These are phyloP conservation scores for Penicillium mononematosum DNA, from an alignment of 495 filamentous ascomycete species.

Conservation along the genomic window DNA sequence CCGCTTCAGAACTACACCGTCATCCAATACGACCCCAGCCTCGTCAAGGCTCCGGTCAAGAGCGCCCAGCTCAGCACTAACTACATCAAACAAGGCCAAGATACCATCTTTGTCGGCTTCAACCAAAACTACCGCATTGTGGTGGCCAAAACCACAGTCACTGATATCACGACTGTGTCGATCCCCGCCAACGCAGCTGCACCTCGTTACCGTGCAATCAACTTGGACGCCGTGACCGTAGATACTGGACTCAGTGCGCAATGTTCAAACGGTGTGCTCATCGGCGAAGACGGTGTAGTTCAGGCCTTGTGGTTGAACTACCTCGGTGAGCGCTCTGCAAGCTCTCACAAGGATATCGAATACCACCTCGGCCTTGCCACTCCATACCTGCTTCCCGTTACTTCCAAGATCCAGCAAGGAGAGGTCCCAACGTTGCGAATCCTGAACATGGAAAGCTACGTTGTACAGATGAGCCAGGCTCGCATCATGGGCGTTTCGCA, in stretches of 20 bases:
- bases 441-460: slow-evolving; percentile 88
- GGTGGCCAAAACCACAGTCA: slow-evolving; percentile 90
- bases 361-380: slow-evolving; percentile 95
- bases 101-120: slow-evolving; percentile 94
- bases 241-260: slow-evolving; percentile 87
- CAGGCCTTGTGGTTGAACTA: slow-evolving; percentile 97
- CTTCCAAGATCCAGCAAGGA: slow-evolving; percentile 79
- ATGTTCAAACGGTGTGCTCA: slow-evolving; percentile 91
- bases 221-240: slow-evolving; percentile 95
- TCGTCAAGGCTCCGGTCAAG: slow-evolving; percentile 90
- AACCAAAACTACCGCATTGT: slow-evolving; percentile 94
- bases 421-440: slow-evolving; percentile 78
- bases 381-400: slow-evolving; percentile 79
- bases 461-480: slow-evolving; percentile 96
- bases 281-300: slow-evolving; percentile 85
- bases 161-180: slow-evolving; percentile 95
- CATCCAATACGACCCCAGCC: slow-evolving; percentile 87
- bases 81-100: slow-evolving; percentile 81
- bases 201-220: slow-evolving; percentile 92
- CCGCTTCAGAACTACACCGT: slow-evolving; percentile 98
- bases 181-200: slow-evolving; percentile 90
- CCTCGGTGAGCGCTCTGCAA: slow-evolving; percentile 79
- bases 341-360: slow-evolving; percentile 84
- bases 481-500: slow-evolving; percentile 96
- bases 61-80: slow-evolving; percentile 79